These are phyloP conservation scores for Colletotrichum abscissum DNA, from an alignment of 2,329 filamentous ascomycete genomes.

Conservation along the genomic window DNA sequence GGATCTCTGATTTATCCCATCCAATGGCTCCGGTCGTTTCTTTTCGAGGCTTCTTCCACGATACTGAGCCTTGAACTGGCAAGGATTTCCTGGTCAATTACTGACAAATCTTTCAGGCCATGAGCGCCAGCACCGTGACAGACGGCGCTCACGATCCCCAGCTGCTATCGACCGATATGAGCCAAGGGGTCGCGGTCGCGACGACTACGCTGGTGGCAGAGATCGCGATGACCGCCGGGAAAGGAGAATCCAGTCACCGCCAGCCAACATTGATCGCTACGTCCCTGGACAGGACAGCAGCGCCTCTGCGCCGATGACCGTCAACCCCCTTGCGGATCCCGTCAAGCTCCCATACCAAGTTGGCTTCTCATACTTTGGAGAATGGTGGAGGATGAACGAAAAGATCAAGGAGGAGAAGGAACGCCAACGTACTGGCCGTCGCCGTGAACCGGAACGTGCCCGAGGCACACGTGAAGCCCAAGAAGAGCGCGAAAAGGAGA, in stretches of 20 bases:
- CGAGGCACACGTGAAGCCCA: constrained; percentile 73
- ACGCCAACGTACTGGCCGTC: constrained; percentile 74
- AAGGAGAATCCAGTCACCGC: constrained; percentile 70
- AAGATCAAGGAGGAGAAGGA: constrained; percentile 86
- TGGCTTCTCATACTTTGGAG: constrained; percentile 86
- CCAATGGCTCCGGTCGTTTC: neutral
- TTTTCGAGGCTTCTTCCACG: neutral
- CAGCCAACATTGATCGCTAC: constrained; percentile 85
- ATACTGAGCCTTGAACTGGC: neutral
- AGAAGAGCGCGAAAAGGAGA: constrained; percentile 83
- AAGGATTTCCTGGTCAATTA: constrained; percentile 15
- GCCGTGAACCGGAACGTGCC: constrained; percentile 71
- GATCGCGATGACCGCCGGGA: constrained; percentile 66
- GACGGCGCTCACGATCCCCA: constrained; percentile 77
- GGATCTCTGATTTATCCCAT: neutral
- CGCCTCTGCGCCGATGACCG: constrained; percentile 54
- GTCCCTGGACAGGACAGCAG: constrained; percentile 77
- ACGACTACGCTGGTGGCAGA: constrained; percentile 70
- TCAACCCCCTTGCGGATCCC: constrained; percentile 79
- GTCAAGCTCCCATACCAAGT: constrained; percentile 81
- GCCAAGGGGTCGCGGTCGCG: constrained; percentile 72
- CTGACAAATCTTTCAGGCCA: constrained; percentile 52
- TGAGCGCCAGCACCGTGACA: constrained; percentile 66
- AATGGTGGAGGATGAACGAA: constrained; percentile 88
- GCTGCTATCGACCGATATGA: constrained; percentile 80